Evolutionary conservation across 2,329 filamentous ascomycete species (phyloP).

Genomic region (Ambrosiella cleistominuta): DNA sequence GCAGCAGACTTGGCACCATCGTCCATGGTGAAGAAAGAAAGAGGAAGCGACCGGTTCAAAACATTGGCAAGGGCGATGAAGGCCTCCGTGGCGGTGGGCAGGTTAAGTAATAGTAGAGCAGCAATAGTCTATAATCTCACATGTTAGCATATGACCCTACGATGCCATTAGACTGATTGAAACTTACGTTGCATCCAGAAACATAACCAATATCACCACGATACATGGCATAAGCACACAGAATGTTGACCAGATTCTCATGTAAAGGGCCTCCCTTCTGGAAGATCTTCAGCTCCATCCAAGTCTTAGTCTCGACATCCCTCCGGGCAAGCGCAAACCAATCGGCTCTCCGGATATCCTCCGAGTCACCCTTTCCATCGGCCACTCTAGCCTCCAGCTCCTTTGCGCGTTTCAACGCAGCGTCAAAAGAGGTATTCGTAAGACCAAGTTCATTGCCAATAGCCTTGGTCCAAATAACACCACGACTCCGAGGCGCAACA

Average conservation of each 20-base stretch:
- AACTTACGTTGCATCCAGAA: conserved; percentile 53
- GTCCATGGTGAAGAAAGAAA: conserved; percentile 60
- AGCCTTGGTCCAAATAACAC: conserved; percentile 50
- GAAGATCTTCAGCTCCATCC: conserved; percentile 58
- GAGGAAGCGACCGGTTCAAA: conserved; percentile 55
- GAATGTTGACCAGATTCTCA: conserved; percentile 48
- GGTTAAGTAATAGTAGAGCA: conserved; percentile 54
- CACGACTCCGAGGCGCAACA: conserved; percentile 52
- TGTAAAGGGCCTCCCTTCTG: conserved; percentile 48
- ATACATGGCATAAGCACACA: conserved; percentile 69
- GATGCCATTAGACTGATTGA: not conserved
- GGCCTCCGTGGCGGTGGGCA: conserved; percentile 41
- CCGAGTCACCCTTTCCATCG: conserved; percentile 31
- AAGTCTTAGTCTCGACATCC: conserved; percentile 48
- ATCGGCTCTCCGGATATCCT: conserved; percentile 36
- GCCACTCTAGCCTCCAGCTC: conserved; percentile 41
- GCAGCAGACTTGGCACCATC: conserved; percentile 48
- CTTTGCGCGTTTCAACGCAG: conserved; percentile 50
- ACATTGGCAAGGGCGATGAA: conserved; percentile 62
- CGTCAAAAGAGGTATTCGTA: conserved; percentile 47
- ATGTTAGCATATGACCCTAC: conserved; percentile 14
- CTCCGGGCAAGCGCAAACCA: conserved; percentile 47
- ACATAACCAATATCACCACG: conserved; percentile 66
- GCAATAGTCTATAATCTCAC: conserved; percentile 42
- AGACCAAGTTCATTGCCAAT: conserved; percentile 59